phyloP scores from a whole-genome alignment of 768 basidiomycete species.

The Russula earlei region DNA sequence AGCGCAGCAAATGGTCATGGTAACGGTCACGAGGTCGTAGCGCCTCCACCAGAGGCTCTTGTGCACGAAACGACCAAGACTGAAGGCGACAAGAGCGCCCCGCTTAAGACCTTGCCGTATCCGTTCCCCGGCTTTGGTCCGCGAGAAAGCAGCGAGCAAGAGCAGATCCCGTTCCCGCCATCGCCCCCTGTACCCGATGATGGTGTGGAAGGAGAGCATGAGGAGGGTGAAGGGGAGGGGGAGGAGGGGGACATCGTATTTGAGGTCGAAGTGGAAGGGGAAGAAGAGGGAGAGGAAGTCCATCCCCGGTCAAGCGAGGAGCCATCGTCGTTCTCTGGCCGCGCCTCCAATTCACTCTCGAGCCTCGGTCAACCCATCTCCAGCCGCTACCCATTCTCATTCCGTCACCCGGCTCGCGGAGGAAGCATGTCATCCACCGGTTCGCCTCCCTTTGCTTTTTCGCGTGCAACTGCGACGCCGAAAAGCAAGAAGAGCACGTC shows the following conservation, averaged over 20 bases:
- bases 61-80: conserved; percentile 18
- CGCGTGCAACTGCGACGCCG: conserved; percentile 25
- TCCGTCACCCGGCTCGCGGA: conserved; percentile 45
- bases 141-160: conserved; percentile 42
- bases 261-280: conserved; percentile 32
- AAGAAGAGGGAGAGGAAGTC: conserved; percentile 24
- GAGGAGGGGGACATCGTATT: conserved; percentile 24
- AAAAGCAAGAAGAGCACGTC: conserved; percentile 28
- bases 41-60: conserved; percentile 32
- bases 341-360: conserved; percentile 51
- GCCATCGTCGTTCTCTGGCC: conserved; percentile 53
- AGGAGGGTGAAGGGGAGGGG: conserved; percentile 22
- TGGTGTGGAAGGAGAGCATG: conserved; percentile 21
- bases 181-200: conserved; percentile 39
- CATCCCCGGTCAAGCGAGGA: conserved; percentile 33
- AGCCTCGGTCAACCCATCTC: conserved; percentile 70
- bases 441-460: conserved; percentile 23
- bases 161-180: conserved; percentile 70
- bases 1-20: conserved; percentile 18
- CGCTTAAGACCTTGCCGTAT: conserved; percentile 53
- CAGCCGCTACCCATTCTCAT: conserved; percentile 63
- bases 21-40: not conserved
- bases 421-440: conserved; percentile 33
- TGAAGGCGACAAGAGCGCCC: conserved; percentile 41
- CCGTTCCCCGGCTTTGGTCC: conserved; percentile 58